phyloP scores from a whole-genome alignment of 1,284 basidiomycete genomes.

The Irpex rosettiformis region DNA sequence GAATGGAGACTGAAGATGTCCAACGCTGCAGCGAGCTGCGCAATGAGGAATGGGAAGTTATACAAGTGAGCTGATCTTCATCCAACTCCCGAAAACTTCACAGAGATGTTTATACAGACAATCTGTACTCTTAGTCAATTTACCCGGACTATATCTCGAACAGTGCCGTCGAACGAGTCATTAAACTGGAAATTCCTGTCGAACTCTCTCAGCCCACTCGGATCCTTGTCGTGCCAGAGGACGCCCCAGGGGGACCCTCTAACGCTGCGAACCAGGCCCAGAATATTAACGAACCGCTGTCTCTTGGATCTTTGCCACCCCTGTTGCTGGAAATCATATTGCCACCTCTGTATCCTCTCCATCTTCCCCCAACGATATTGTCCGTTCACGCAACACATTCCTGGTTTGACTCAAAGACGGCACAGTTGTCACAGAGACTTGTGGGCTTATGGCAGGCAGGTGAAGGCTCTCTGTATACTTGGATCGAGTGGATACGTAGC shows the following conservation, averaged over 20 bases:
- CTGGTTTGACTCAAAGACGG: slow-evolving; percentile 49
- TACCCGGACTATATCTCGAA: slow-evolving; percentile 64
- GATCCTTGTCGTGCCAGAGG: slow-evolving; percentile 19
- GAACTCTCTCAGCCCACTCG: slow-evolving; percentile 44
- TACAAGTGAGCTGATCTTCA: slow-evolving; percentile 42
- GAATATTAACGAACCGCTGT: slow-evolving; percentile 26
- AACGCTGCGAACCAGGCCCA: slow-evolving; percentile 13
- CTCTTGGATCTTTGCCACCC: slow-evolving; percentile 55
- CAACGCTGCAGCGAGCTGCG: slow-evolving; percentile 28
- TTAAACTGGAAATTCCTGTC: slow-evolving; percentile 62
- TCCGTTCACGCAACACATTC: slow-evolving; percentile 54
- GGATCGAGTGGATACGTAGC: slow-evolving; percentile 66
- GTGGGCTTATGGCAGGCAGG: slow-evolving; percentile 55
- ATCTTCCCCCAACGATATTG: slow-evolving; percentile 47
- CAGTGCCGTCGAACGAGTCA: slow-evolving; percentile 32
- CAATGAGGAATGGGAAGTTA: slow-evolving; percentile 46
- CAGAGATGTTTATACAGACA: too few species aligned
- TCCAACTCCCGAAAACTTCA: not conserved
- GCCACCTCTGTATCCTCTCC: slow-evolving; percentile 54
- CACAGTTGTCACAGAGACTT: slow-evolving; percentile 38
- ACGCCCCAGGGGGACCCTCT: slow-evolving; percentile 15
- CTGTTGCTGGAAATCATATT: slow-evolving; percentile 54
- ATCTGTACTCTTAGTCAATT: slow-evolving; percentile 49
- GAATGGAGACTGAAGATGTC: slow-evolving; percentile 10
- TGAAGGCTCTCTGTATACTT: slow-evolving; percentile 59